Evolutionary conservation across 2,329 filamentous ascomycete species (phyloP).

Genomic region (Fusarium brevicatenulatum): DNA sequence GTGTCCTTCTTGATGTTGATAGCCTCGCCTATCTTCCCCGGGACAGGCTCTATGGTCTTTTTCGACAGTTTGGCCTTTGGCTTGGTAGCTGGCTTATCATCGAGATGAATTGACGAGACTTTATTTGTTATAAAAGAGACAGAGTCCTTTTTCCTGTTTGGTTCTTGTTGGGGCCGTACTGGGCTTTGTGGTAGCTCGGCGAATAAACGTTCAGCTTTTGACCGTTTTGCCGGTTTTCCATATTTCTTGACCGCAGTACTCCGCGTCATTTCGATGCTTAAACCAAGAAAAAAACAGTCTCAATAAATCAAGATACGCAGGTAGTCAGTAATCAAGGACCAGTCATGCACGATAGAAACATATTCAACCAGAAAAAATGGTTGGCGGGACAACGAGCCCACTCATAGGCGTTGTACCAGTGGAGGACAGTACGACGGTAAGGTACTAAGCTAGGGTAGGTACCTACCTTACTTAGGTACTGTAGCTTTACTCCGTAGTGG

Average conservation of each 20-base stretch:
- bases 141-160: slow-evolving; percentile 33
- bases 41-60: slow-evolving; percentile 2
- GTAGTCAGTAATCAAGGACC: background rate
- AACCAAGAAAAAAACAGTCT: background rate
- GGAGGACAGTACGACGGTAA: background rate
- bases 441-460: background rate
- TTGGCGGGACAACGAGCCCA: slow-evolving; percentile 41
- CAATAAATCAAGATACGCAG: background rate
- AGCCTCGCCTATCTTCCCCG: slow-evolving; percentile 23
- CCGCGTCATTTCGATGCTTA: slow-evolving; percentile 56
- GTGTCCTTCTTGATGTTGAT: slow-evolving; percentile 2
- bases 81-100: slow-evolving; percentile 26
- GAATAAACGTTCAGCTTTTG: slow-evolving; percentile 60
- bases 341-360: background rate
- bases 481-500: no score
- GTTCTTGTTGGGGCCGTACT: slow-evolving; percentile 46
- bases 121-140: slow-evolving; percentile 50
- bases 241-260: slow-evolving; percentile 58
- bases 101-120: slow-evolving; percentile 47
- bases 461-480: background rate
- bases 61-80: slow-evolving; percentile 28
- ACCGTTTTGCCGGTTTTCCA: slow-evolving; percentile 60
- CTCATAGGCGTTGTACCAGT: background rate
- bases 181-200: slow-evolving; percentile 64
- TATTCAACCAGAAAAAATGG: slow-evolving; percentile 1